Base-by-base conservation (phyloP, 208 protist species). In the Leishmania mexicana region DNA sequence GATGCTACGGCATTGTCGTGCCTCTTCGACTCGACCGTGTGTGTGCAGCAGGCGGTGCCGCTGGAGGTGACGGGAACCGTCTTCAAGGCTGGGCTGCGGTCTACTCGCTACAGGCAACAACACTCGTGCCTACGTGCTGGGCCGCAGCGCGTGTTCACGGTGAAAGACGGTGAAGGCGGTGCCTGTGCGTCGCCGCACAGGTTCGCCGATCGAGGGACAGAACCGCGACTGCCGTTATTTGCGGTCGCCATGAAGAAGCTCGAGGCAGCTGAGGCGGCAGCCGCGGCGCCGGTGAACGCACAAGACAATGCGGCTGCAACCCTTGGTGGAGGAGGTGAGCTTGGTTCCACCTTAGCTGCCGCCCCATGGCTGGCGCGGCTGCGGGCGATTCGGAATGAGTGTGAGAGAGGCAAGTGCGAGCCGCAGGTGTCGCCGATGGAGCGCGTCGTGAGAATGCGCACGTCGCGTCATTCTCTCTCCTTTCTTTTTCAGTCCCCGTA, bases 401-500 rank as follows among this genome's bases (percentile, higher is more conserved):
- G 47, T 47, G 10, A 53, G 15, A 28, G 21, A 13, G 28, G 70
- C 15, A 31, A 17, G 24, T 31, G 11, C 70, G 19, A 47, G 19
- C 40, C 17, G 11, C 1, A 28, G 42, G 42, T 35, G 28, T 35
- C 42, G 8, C 7, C 0, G 70, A 74, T 54, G 42, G 70, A 74
- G 53, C 60, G 51, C 57, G 28, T 77, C 13, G 1, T 54, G 0
- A n/a, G 67, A 2, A 45, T 75, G 79, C 54, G 54, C 21, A 2
- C 11, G 0, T 3, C 24, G 19, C 71, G 42, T 0, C 79, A 45
- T 3, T 0, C 35, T 28, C 15, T 19, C 15, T 54, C 35, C 47
- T 89, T 88, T 53, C 65, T 77, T 45, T 93, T 88, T 71, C 79
- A 57, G n/a, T 90, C 87, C 35, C 88, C 90, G 7, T 93, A 91